Evolutionary conservation across 768 basidiomycete species (phyloP).

Genomic region (Pleurotus djamor): DNA sequence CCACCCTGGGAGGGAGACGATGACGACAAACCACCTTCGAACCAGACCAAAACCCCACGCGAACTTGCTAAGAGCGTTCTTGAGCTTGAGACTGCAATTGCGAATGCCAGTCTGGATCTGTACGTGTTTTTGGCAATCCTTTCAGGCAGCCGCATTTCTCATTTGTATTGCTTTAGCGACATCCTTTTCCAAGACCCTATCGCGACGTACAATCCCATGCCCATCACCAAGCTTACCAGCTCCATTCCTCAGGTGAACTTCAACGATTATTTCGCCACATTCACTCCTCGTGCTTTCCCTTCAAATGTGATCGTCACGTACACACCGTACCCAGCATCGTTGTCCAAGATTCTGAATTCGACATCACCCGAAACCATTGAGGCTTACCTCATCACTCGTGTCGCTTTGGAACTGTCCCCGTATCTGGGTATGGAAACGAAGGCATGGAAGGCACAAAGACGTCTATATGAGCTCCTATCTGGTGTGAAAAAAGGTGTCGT

Average conservation of each 20-base stretch:
- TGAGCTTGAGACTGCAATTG: conserved; percentile 75
- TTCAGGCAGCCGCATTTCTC: not conserved
- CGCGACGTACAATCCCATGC: conserved; percentile 84
- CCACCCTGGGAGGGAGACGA: conserved; percentile 68
- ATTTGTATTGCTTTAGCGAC: conserved; percentile 37
- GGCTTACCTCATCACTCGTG: conserved; percentile 83
- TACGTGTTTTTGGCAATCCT: conserved; percentile 29
- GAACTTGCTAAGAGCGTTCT: conserved; percentile 72
- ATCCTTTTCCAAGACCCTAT: conserved; percentile 77
- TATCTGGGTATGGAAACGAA: conserved; percentile 74
- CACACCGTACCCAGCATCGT: conserved; percentile 68
- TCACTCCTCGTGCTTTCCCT: conserved; percentile 76
- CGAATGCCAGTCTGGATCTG: conserved; percentile 78
- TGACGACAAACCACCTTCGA: conserved; percentile 43
- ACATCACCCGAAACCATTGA: conserved; percentile 75
- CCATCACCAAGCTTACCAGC: conserved; percentile 65
- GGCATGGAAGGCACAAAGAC: conserved; percentile 73
- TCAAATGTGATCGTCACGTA: conserved; percentile 78
- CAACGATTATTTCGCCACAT: conserved; percentile 82
- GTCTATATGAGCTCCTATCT: conserved; percentile 66
- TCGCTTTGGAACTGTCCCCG: conserved; percentile 65
- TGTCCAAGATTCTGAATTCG: conserved; percentile 66
- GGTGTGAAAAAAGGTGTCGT: conserved; percentile 88
- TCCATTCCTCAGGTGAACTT: conserved; percentile 79
- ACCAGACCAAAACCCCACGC: conserved; percentile 51